Conservation (phyloP, 768 basidiomycete genomes). For the Pisolithus microcarpus region DNA sequence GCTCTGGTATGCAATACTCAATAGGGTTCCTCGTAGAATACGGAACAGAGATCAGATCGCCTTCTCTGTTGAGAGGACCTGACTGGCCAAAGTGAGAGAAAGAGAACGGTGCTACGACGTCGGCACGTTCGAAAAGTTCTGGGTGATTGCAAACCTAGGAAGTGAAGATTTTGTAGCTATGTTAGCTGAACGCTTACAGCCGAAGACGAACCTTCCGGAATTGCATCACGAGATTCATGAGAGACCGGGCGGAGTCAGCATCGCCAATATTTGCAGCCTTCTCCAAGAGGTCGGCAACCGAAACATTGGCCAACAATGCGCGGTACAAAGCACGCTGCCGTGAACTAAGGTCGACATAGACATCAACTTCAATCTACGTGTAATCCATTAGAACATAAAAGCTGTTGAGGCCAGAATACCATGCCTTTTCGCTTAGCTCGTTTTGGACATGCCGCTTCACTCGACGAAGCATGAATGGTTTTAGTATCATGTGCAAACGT, state of each 20-base stretch:
- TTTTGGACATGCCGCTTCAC: constrained; percentile 99
- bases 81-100: constrained; percentile 79
- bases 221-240: constrained; percentile 99
- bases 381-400: constrained; percentile 77
- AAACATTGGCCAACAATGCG: constrained; percentile 86
- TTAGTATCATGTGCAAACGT: constrained; percentile 95
- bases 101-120: constrained; percentile 89
- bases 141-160: constrained; percentile 93
- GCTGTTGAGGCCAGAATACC: constrained; percentile 34
- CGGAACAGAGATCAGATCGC: constrained; percentile 72
- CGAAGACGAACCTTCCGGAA: constrained; percentile 75
- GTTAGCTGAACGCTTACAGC: not conserved
- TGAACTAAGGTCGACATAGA: constrained; percentile 90
- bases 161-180: constrained; percentile 2
- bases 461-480: constrained; percentile 97
- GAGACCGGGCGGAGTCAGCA: constrained; percentile 81
- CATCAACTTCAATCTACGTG: constrained; percentile 86
- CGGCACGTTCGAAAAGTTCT: constrained; percentile 94
- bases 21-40: constrained; percentile 90
- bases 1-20: constrained; percentile 62
- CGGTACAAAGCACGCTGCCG: constrained; percentile 88
- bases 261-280: constrained; percentile 91
- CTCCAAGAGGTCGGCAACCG: constrained; percentile 86
- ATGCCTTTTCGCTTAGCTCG: constrained; percentile 95
- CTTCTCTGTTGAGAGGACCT: constrained; percentile 78